Evolutionary conservation across 352 stramenopile species (phyloP).

Genomic region (Globisporangium cystogenes): DNA sequence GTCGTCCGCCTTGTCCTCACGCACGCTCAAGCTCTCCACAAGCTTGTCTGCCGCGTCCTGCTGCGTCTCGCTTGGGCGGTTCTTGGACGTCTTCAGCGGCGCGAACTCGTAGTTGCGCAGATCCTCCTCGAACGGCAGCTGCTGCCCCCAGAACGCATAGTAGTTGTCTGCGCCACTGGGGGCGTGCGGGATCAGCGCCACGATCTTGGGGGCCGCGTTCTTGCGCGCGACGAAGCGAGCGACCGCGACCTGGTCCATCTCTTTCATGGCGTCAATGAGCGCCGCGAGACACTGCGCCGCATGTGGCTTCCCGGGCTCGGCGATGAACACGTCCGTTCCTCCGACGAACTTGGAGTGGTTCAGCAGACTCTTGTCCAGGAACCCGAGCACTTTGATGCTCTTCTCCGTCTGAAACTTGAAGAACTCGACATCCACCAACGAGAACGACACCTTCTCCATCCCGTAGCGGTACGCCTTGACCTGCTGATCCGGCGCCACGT

Average conservation of each 20-base stretch:
- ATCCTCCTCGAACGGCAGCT: conserved; percentile 79
- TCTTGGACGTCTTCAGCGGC: conserved; percentile 46
- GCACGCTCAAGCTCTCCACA: conserved; percentile 69
- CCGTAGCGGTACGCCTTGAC: conserved; percentile 83
- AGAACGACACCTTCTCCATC: conserved; percentile 75
- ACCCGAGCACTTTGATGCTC: conserved; percentile 67
- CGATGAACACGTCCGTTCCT: conserved; percentile 66
- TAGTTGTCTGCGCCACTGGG: conserved; percentile 40
- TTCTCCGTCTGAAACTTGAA: conserved; percentile 83
- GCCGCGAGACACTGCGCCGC: conserved; percentile 55
- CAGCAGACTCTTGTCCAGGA: conserved; percentile 49
- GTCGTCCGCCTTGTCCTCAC: conserved; percentile 52
- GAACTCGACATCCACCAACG: conserved; percentile 68
- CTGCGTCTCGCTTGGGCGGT: conserved; percentile 46
- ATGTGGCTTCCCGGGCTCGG: conserved; percentile 64
- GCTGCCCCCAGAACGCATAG: conserved; percentile 68
- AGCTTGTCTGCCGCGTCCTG: conserved; percentile 57
- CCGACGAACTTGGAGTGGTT: conserved; percentile 51
- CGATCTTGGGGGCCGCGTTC: conserved; percentile 72
- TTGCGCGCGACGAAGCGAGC: conserved; percentile 75
- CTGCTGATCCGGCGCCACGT: conserved; percentile 61
- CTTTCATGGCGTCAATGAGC: conserved; percentile 59
- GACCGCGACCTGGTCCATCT: conserved; percentile 54
- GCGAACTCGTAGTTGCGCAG: conserved; percentile 75
- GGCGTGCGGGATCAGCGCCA: conserved; percentile 58